These are phyloP conservation scores for Tolypocladium pustulatum DNA, from an alignment of 2,329 filamentous ascomycete species.

Conservation along the genomic window DNA sequence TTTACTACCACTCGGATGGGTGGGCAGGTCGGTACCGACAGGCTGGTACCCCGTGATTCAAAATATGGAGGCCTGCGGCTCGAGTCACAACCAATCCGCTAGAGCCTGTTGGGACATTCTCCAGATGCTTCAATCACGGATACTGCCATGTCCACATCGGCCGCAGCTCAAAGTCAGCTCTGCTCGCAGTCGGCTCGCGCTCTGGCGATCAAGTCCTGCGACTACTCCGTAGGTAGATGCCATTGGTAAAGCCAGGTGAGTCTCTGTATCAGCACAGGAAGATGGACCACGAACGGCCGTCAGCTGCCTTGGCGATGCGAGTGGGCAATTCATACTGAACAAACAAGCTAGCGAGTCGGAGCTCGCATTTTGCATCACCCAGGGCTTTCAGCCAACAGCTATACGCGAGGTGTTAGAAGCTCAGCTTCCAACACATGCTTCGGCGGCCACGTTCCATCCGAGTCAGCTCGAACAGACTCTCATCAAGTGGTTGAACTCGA, in stretches of 20 bases:
- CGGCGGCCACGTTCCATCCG: background rate
- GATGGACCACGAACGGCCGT: background rate
- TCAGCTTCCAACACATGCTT: background rate
- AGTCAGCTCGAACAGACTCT: background rate
- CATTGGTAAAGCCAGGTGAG: background rate
- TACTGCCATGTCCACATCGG: background rate
- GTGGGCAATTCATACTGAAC: background rate
- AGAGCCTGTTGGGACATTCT: background rate
- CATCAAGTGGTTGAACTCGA: too few relatives aligned
- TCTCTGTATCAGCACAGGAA: background rate
- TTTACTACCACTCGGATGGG: background rate
- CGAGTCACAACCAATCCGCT: background rate
- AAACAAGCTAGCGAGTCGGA: background rate
- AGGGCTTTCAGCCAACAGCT: background rate
- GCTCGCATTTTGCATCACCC: too few relatives aligned
- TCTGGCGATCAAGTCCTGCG: background rate
- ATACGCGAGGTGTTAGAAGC: background rate
- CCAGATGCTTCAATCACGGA: background rate
- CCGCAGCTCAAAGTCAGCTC: background rate
- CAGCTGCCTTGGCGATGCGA: background rate
- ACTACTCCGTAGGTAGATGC: background rate
- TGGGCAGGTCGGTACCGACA: background rate
- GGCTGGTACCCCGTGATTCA: background rate
- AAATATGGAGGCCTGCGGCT: background rate
- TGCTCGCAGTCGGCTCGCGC: background rate